These are phyloP conservation scores for Phaeosphaeriaceae sp. DNA, from an alignment of 2,329 filamentous ascomycete genomes.

Conservation along the genomic window DNA sequence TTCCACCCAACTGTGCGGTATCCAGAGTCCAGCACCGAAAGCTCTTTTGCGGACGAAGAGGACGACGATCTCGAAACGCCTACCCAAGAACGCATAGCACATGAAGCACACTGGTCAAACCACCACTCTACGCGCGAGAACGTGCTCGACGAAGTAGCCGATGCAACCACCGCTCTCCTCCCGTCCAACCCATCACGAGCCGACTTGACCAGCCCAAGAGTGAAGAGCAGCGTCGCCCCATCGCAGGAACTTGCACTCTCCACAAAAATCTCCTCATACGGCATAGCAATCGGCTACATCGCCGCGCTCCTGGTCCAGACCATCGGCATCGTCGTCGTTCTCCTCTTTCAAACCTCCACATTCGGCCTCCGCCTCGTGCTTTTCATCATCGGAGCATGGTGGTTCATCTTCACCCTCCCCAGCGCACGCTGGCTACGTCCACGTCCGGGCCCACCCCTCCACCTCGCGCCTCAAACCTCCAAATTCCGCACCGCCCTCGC, in stretches of 20 bases:
- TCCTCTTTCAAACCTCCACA: slow-evolving; percentile 69
- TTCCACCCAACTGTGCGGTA: slow-evolving; percentile 72
- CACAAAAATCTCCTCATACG: slow-evolving; percentile 88
- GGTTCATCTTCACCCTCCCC: slow-evolving; percentile 89
- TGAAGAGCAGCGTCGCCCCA: slow-evolving; percentile 45
- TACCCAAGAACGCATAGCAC: slow-evolving; percentile 25
- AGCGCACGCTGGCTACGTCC: slow-evolving; percentile 86
- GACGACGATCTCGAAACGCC: slow-evolving; percentile 36
- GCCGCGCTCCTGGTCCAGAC: slow-evolving; percentile 87
- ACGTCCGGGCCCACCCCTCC: slow-evolving; percentile 80
- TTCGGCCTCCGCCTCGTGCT: slow-evolving; percentile 88
- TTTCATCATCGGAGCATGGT: slow-evolving; percentile 89
- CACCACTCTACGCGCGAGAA: slow-evolving; percentile 33
- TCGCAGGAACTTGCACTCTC: slow-evolving; percentile 80
- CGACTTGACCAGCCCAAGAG: slow-evolving; percentile 41
- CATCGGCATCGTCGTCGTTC: slow-evolving; percentile 77
- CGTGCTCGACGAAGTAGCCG: slow-evolving; percentile 36
- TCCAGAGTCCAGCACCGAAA: slow-evolving; percentile 28
- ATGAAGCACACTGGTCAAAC: slow-evolving; percentile 37
- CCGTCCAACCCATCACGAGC: slow-evolving; percentile 29
- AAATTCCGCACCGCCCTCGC: slow-evolving; percentile 64
- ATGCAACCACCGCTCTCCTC: slow-evolving; percentile 49
- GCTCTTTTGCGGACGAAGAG: slow-evolving; percentile 34
- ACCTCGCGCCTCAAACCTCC: slow-evolving; percentile 35
- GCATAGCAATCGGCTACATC: slow-evolving; percentile 92